Evolutionary conservation across 108 stramenopile species (phyloP).

Genomic region (Skeletonema potamos): DNA sequence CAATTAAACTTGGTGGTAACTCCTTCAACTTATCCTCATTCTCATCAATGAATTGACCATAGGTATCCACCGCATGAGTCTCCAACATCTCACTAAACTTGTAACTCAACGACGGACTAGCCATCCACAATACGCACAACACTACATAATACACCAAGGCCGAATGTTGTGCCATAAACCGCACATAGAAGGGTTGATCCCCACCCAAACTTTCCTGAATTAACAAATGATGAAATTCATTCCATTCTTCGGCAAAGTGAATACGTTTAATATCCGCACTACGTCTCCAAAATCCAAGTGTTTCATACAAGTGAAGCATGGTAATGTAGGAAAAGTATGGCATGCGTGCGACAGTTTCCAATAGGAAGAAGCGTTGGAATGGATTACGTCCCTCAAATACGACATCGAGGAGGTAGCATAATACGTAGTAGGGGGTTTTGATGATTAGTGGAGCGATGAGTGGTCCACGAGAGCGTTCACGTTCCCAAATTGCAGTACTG

Average conservation of each 20-base stretch:
- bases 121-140: slow-evolving; percentile 51
- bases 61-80: slow-evolving; percentile 83
- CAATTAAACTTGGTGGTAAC: slow-evolving; percentile 61
- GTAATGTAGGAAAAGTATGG: slow-evolving; percentile 92
- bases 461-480: slow-evolving; percentile 47
- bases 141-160: slow-evolving; percentile 87
- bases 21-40: slow-evolving; percentile 59
- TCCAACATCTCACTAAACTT: slow-evolving; percentile 79
- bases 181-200: slow-evolving; percentile 61
- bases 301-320: slow-evolving; percentile 92
- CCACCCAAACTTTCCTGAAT: slow-evolving; percentile 94
- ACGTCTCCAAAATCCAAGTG: slow-evolving; percentile 83
- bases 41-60: slow-evolving; percentile 67
- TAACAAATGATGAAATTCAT: slow-evolving; percentile 82
- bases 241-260: slow-evolving; percentile 90
- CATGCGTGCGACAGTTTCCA: slow-evolving; percentile 91
- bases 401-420: slow-evolving; percentile 63
- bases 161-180: slow-evolving; percentile 83
- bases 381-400: slow-evolving; percentile 58
- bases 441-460: slow-evolving; percentile 56
- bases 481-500: slow-evolving; percentile 58
- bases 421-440: slow-evolving; percentile 57
- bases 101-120: slow-evolving; percentile 67
- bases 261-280: slow-evolving; percentile 74
- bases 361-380: slow-evolving; percentile 70